Evolutionary conservation across 228 moss, liverwort and hornwort genomes (phyloP).

Genomic region (Sphagnum fallax): DNA sequence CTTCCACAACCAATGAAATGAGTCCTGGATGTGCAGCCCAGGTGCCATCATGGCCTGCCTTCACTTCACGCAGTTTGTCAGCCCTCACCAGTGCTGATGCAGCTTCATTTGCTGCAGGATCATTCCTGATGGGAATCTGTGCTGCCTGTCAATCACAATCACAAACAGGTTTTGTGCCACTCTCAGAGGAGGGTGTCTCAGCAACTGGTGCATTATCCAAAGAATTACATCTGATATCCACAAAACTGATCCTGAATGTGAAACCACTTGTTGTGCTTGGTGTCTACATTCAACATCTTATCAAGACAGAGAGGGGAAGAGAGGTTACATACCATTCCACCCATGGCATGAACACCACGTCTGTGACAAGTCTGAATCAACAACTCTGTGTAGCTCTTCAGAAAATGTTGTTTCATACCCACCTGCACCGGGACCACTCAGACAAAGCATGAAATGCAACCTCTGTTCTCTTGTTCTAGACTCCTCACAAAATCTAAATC

Average conservation of each 20-base stretch:
- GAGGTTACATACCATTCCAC: conserved; percentile 54
- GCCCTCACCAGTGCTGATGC: conserved; percentile 51
- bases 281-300: too few species aligned
- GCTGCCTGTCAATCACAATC: conserved; percentile 46
- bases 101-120: conserved; percentile 55
- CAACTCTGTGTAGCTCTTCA: conserved; percentile 74
- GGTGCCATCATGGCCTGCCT: conserved; percentile 74
- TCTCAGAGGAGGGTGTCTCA: not conserved
- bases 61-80: conserved; percentile 71
- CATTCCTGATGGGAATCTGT: conserved; percentile 70
- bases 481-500: too few species aligned
- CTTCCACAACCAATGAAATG: conserved; percentile 53
- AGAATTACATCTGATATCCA: not conserved
- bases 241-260: not conserved
- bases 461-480: too few species aligned
- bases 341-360: conserved; percentile 86
- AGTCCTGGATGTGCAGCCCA: conserved; percentile 93
- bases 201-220: not conserved
- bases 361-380: conserved; percentile 82
- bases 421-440: conserved; percentile 11
- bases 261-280: too few species aligned
- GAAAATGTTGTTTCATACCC: conserved; percentile 74
- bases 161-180: not conserved
- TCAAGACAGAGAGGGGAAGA: too few species aligned
- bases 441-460: too few species aligned